Percentiles rank a stretch among this genome's conserved stretches.
Evolutionary conservation across 192 early-diverging fungal species (phyloP).

Genomic region (Phlyctochytrium arcticum): DNA sequence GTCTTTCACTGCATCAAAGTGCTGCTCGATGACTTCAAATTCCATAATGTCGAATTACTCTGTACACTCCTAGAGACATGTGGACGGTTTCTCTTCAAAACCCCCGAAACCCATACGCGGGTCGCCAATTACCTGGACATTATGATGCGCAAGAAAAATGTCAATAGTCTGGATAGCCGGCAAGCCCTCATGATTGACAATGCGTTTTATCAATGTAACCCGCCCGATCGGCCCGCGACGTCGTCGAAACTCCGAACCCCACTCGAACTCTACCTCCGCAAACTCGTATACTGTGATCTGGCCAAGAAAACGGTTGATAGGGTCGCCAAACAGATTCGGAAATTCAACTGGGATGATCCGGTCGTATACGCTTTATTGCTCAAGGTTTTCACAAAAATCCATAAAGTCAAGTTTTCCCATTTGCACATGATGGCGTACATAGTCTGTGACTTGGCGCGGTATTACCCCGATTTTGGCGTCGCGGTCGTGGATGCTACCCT

Average conservation of each 20-base stretch:
- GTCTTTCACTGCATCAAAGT: conserved; percentile 83
- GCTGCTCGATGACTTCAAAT: conserved; percentile 79
- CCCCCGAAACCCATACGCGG: conserved; percentile 67
- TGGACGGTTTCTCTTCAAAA: conserved; percentile 79
- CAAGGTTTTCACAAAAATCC: conserved; percentile 83
- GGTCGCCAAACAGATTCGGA: conserved; percentile 66
- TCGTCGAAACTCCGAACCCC: conserved; percentile 71
- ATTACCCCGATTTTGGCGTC: conserved; percentile 85
- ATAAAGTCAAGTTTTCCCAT: conserved; percentile 91
- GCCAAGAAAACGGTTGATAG: conserved; percentile 65
- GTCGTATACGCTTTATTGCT: conserved; percentile 51
- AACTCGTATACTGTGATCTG: conserved; percentile 83
- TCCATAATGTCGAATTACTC: conserved; percentile 78
- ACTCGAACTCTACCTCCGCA: conserved; percentile 83
- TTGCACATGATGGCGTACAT: conserved; percentile 80
- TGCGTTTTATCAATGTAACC: conserved; percentile 85
- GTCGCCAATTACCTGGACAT: conserved; percentile 78
- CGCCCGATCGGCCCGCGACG: conserved; percentile 62
- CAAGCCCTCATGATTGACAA: conserved; percentile 89
- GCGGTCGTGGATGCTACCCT: conserved; percentile 79
- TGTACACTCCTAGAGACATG: conserved; percentile 83
- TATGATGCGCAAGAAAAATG: conserved; percentile 84
- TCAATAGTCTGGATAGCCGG: conserved; percentile 79
- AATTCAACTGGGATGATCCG: conserved; percentile 79
- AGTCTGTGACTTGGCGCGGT: conserved; percentile 67